phyloP scores from a whole-genome alignment of 192 early-diverging fungal genomes.

The Podila epicladia region DNA sequence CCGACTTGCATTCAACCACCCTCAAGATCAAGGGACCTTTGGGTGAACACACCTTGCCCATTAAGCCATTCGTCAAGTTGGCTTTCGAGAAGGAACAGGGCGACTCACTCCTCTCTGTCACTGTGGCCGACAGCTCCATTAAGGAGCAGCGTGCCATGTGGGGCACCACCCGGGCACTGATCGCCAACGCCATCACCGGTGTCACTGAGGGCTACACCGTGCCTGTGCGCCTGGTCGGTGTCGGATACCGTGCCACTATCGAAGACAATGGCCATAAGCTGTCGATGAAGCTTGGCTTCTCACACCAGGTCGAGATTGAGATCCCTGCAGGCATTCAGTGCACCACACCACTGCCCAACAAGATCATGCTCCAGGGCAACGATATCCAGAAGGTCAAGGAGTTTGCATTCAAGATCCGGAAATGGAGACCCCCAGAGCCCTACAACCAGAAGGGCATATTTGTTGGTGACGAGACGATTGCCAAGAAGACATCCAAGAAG shows the following conservation, averaged over 20 bases:
- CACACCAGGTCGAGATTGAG: constrained; percentile 81
- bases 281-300: constrained; percentile 87
- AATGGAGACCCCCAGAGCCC: constrained; percentile 94
- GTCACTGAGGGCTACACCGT: constrained; percentile 91
- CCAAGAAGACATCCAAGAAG: constrained; percentile 99
- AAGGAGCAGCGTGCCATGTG: constrained; percentile 92
- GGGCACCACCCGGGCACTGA: constrained; percentile 94
- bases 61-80: constrained; percentile 84
- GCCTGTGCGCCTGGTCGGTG: constrained; percentile 87
- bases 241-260: constrained; percentile 91
- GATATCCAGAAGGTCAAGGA: constrained; percentile 85
- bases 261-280: constrained; percentile 70
- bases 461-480: constrained; percentile 97
- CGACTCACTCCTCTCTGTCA: constrained; percentile 61
- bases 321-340: constrained; percentile 86
- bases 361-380: constrained; percentile 82
- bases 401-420: constrained; percentile 92
- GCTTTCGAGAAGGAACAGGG: constrained; percentile 38
- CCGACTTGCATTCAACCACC: constrained; percentile 68
- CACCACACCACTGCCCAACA: constrained; percentile 80
- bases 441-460: constrained; percentile 99
- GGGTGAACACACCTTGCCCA: constrained; percentile 79
- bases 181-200: constrained; percentile 87
- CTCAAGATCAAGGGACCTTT: constrained; percentile 84
- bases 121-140: constrained; percentile 65